Percentiles rank a stretch among this genome's conserved stretches.
Conservation (phyloP, 345 rosid genomes). For the thale cress (Arabidopsis thaliana) region TAIR10.1 NC_003075.7:11812501-11813000, state of each 20-base stretch:
- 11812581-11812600: not conserved
- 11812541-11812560: not conserved
- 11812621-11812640: not conserved
- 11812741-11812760: slow-evolving; percentile 82
- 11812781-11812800: slow-evolving; percentile 89
- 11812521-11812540: not conserved
- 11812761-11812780: slow-evolving; percentile 88
- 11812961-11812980: slow-evolving; percentile 1
- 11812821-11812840: slow-evolving; percentile 92
- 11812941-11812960: not conserved
- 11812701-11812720: slow-evolving; percentile 74
- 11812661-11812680: not conserved
- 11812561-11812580: not conserved
- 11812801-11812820: slow-evolving; percentile 94
- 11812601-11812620: not conserved
- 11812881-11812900: slow-evolving; percentile 87
- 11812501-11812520: not conserved
- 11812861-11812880: slow-evolving; percentile 69
- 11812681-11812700: slow-evolving; percentile 56
- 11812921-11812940: slow-evolving; percentile 23
- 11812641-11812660: not conserved
- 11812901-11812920: slow-evolving; percentile 78
- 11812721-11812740: slow-evolving; percentile 87
- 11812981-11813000: not conserved
- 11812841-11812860: slow-evolving; percentile 80